phyloP scores from a whole-genome alignment of 2,329 filamentous ascomycete genomes.

The Penicillium paneum region DNA sequence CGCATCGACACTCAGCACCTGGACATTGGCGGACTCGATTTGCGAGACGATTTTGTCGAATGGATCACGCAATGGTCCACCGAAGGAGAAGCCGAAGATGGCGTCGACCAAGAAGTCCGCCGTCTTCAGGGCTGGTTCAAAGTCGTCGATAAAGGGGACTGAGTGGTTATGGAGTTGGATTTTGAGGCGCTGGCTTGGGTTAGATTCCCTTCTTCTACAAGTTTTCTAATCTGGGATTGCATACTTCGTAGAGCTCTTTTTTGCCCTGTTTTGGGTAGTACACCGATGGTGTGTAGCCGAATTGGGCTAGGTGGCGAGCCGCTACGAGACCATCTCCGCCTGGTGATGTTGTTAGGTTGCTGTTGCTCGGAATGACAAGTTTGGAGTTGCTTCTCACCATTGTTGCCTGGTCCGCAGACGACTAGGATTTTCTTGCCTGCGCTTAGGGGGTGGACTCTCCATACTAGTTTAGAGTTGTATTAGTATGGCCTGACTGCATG shows the following conservation, averaged over 20 bases:
- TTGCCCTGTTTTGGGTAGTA: constrained; percentile 93
- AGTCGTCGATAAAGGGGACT: constrained; percentile 81
- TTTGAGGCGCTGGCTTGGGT: constrained; percentile 62
- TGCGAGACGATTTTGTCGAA: constrained; percentile 78
- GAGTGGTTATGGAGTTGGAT: constrained; percentile 81
- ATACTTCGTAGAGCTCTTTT: constrained; percentile 82
- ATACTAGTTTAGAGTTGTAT: constrained; percentile 59
- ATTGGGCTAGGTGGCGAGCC: constrained; percentile 85
- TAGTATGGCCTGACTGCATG: not conserved
- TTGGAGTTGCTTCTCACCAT: constrained; percentile 39
- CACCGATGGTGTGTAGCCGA: constrained; percentile 82
- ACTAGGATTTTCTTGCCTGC: constrained; percentile 73
- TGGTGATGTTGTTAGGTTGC: constrained; percentile 33
- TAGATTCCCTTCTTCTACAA: constrained; percentile 6
- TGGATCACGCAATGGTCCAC: constrained; percentile 85
- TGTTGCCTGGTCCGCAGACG: constrained; percentile 82
- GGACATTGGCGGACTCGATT: constrained; percentile 68
- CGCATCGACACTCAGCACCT: constrained; percentile 85
- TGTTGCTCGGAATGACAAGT: not conserved
- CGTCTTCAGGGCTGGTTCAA: constrained; percentile 61
- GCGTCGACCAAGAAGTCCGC: constrained; percentile 86
- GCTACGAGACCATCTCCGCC: constrained; percentile 94
- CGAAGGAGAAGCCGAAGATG: constrained; percentile 94
- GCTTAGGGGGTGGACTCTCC: constrained; percentile 72
- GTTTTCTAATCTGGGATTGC: not conserved